Percentiles rank a stretch among this genome's conserved stretches.
Evolutionary conservation across 371 early-diverging fungal genomes (phyloP).

Genomic region (Actinomucor elegans): DNA sequence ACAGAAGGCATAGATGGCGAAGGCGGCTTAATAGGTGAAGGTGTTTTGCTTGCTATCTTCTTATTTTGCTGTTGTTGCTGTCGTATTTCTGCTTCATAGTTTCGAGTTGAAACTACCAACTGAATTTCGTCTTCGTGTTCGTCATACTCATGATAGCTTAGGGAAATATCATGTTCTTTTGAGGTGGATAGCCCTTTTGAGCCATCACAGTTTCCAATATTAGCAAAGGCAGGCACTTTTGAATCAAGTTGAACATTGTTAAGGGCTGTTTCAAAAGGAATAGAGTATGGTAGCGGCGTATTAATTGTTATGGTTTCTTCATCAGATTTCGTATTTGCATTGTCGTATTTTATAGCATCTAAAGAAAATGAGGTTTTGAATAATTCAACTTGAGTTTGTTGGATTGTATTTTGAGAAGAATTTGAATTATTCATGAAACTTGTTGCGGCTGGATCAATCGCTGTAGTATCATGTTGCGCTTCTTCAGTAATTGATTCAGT

Average conservation of each 20-base stretch:
- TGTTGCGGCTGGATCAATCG: too few species aligned
- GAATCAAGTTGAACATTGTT: too few species aligned
- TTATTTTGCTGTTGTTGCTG: not conserved
- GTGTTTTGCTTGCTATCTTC: not conserved
- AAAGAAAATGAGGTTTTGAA: too few species aligned
- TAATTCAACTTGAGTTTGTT: too few species aligned
- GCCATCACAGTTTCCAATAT: not conserved
- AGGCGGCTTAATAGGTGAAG: not conserved
- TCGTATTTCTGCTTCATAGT: not conserved
- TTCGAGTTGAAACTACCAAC: not conserved
- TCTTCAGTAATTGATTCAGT: too few species aligned
- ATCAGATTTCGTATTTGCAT: not conserved
- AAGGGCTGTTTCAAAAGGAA: too few species aligned
- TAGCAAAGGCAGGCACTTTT: not conserved
- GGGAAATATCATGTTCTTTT: not conserved
- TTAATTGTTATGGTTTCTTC: not conserved
- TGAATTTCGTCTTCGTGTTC: constrained; percentile 7
- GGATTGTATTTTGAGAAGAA: too few species aligned
- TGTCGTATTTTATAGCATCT: too few species aligned
- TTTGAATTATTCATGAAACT: too few species aligned
- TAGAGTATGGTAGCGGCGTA: not conserved
- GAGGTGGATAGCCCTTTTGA: not conserved
- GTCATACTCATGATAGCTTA: not conserved
- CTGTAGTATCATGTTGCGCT: too few species aligned
- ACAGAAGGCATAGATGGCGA: not conserved